phyloP scores from a whole-genome alignment of 2,329 filamentous ascomycete genomes.

The Xylaria sp. region DNA sequence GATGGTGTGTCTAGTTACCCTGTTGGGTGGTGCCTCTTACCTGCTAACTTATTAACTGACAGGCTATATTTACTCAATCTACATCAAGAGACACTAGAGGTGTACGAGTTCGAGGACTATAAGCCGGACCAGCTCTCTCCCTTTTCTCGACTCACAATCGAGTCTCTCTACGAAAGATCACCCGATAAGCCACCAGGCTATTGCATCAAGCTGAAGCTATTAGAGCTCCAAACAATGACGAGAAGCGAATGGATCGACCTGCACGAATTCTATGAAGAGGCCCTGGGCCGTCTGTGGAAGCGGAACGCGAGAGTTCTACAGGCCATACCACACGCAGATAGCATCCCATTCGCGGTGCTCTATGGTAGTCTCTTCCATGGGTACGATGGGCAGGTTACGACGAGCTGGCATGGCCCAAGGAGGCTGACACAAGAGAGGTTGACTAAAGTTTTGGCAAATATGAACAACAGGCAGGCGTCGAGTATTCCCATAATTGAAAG shows the following conservation, averaged over 20 bases:
- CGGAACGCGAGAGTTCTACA: slow-evolving; percentile 14
- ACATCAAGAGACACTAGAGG: slow-evolving; percentile 31
- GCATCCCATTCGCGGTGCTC: slow-evolving; percentile 34
- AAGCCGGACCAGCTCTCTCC: background rate
- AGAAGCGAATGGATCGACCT: slow-evolving; percentile 27
- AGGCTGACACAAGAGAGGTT: slow-evolving; percentile 22
- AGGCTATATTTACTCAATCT: slow-evolving; percentile 40
- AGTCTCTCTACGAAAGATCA: slow-evolving; percentile 13
- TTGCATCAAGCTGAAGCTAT: slow-evolving; percentile 35
- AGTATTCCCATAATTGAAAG: slow-evolving; percentile 15
- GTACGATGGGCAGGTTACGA: background rate
- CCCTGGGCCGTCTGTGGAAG: slow-evolving; percentile 27
- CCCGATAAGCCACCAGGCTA: slow-evolving; percentile 31
- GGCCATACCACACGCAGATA: slow-evolving; percentile 30
- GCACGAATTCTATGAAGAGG: slow-evolving; percentile 22
- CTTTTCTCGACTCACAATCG: slow-evolving; percentile 17
- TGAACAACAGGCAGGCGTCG: slow-evolving; percentile 25
- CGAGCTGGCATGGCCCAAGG: background rate
- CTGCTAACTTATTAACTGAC: background rate
- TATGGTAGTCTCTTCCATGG: slow-evolving; percentile 29
- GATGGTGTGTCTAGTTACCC: slow-evolving; percentile 26
- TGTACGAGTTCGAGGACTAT: slow-evolving; percentile 34
- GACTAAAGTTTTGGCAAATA: slow-evolving; percentile 3
- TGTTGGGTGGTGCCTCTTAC: background rate
- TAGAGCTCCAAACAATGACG: slow-evolving; percentile 32